Conservation (phyloP, 805 yeast species). For the Brettanomyces naardenensis region DNA sequence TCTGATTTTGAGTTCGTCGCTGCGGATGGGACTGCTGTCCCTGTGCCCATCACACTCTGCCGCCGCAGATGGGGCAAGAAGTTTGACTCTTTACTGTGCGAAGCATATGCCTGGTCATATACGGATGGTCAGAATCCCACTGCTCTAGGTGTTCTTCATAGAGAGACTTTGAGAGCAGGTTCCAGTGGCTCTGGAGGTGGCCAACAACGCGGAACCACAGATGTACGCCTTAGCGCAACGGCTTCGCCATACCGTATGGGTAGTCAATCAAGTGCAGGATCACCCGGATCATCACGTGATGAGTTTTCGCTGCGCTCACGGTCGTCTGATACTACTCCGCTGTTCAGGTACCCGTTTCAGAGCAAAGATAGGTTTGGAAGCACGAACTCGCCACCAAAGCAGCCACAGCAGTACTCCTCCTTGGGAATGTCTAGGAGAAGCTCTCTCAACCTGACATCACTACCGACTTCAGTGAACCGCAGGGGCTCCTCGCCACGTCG, state of each 20-base stretch:
- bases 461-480: conserved; percentile 18
- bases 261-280: no score
- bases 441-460: conserved; percentile 6
- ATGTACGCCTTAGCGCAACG: no score
- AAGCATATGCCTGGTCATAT: conserved; percentile 56
- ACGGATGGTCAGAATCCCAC: conserved; percentile 18
- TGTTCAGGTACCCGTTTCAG: conserved; percentile 66
- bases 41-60: conserved; percentile 51
- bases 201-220: no score
- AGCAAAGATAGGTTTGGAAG: conserved; percentile 25
- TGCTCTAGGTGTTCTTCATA: conserved; percentile 1
- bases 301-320: background rate
- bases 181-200: no score
- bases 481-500: background rate
- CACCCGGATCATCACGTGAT: background rate
- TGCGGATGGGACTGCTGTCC: conserved; percentile 61
- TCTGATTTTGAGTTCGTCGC: conserved; percentile 69
- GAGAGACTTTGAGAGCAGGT: background rate
- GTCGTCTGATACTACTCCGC: conserved; percentile 30
- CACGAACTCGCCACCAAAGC: conserved; percentile 6
- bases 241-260: no score
- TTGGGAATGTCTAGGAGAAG: background rate
- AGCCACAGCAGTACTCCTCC: background rate
- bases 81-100: conserved; percentile 53
- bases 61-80: conserved; percentile 74